phyloP scores from a whole-genome alignment of 164 flowering plant species.

The Macadamia tetraphylla region DNA sequence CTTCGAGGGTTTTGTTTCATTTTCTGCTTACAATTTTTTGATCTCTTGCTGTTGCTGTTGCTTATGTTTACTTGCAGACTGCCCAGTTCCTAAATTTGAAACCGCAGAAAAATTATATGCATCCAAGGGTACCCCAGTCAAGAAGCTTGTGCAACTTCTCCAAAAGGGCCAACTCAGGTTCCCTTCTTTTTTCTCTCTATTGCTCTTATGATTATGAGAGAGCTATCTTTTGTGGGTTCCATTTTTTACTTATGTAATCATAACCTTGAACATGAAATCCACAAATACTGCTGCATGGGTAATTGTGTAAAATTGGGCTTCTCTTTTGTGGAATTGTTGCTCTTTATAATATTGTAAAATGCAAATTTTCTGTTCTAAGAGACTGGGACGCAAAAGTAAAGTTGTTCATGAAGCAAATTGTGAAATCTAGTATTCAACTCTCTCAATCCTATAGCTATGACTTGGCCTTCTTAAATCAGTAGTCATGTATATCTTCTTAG shows the following conservation, averaged over 20 bases:
- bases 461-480: too few relatives aligned
- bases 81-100: conserved; percentile 85
- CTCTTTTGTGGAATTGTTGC: neutral
- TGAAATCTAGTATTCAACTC: too few relatives aligned
- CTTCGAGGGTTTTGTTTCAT: neutral
- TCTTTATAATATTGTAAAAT: too few relatives aligned
- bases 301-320: neutral
- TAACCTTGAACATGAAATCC: neutral
- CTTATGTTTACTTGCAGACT: conserved; percentile 37
- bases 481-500: too few relatives aligned
- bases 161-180: conserved; percentile 95
- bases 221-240: neutral
- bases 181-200: conserved; percentile 1
- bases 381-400: too few relatives aligned
- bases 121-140: conserved; percentile 89
- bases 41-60: neutral
- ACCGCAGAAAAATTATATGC: conserved; percentile 76
- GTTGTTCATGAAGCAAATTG: too few relatives aligned
- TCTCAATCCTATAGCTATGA: too few relatives aligned
- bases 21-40: neutral
- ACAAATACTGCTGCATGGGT: neutral
- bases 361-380: too few relatives aligned
- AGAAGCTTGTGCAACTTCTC: conserved; percentile 84
- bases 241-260: neutral
- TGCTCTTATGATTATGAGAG: neutral